A percentile compares a stretch with the other conserved stretches of the same genome.
Conservation (phyloP, 2,329 filamentous ascomycete genomes). For the Alternaria brassicae region DNA sequence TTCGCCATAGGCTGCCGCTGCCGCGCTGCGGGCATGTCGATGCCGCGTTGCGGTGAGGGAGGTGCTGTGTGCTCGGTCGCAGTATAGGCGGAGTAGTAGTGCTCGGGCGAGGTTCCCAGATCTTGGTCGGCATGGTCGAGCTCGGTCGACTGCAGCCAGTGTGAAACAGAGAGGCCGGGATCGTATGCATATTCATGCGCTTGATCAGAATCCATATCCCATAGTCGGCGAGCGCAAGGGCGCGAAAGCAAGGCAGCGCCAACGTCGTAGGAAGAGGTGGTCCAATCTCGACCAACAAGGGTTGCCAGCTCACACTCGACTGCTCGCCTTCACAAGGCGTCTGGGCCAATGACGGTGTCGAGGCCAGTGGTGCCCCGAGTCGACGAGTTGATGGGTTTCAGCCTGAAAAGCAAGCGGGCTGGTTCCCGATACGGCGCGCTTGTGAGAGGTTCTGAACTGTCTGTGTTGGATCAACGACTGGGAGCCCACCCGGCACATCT, state of each 20-base stretch:
- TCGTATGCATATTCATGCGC: conserved; percentile 23
- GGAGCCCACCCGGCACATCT: conserved; percentile 7
- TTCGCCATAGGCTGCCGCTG: conserved; percentile 40
- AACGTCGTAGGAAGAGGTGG: conserved; percentile 14
- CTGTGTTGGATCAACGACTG: conserved; percentile 5
- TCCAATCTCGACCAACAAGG: conserved; percentile 16
- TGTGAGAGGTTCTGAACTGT: conserved; percentile 7
- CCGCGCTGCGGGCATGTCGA: conserved; percentile 26
- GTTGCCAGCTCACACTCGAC: conserved; percentile 12
- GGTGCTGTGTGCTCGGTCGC: conserved; percentile 19
- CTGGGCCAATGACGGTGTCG: conserved; percentile 7
- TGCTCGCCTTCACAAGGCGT: neutral
- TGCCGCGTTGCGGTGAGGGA: conserved; percentile 18
- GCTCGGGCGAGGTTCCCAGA: conserved; percentile 31
- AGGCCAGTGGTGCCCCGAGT: neutral
- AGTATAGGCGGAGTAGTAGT: conserved; percentile 41
- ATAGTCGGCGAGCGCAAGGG: conserved; percentile 18
- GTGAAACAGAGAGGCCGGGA: conserved; percentile 18
- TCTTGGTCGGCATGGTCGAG: conserved; percentile 30
- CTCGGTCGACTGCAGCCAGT: conserved; percentile 46
- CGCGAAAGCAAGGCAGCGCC: conserved; percentile 22
- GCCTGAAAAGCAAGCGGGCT: conserved; percentile 12
- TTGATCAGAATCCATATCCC: conserved; percentile 22
- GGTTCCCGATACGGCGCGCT: conserved; percentile 10
- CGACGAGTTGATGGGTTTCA: conserved; percentile 10